Evolutionary conservation across 768 basidiomycete species (phyloP).

Genomic region (Strobilomyces dryophilus): DNA sequence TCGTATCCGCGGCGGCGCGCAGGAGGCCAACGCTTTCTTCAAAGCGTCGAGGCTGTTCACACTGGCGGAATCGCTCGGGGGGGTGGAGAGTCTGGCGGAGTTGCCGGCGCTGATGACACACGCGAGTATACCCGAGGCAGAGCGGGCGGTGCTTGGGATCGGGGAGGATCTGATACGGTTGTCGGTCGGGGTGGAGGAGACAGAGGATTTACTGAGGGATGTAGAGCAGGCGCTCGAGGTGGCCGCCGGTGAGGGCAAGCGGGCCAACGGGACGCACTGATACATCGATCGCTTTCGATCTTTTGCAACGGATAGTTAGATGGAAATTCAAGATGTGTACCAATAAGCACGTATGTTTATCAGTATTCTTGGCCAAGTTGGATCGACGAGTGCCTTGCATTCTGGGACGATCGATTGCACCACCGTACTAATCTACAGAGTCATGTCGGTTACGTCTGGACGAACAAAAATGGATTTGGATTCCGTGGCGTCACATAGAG

Average conservation of each 20-base stretch:
- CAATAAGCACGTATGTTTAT: neutral
- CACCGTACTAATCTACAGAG: too few relatives aligned
- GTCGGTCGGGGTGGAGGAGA: slow-evolving; percentile 87
- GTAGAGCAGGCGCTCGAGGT: slow-evolving; percentile 26
- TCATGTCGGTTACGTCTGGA: too few relatives aligned
- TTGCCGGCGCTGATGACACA: slow-evolving; percentile 90
- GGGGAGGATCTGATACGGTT: slow-evolving; percentile 72
- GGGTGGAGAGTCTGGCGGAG: slow-evolving; percentile 89
- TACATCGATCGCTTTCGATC: neutral
- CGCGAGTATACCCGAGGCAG: slow-evolving; percentile 63
- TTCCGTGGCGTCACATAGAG: too few relatives aligned
- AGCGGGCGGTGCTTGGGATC: slow-evolving; percentile 71
- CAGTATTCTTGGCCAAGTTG: too few relatives aligned
- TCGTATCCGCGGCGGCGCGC: slow-evolving; percentile 48
- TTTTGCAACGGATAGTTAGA: neutral
- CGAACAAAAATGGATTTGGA: too few relatives aligned
- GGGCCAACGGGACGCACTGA: neutral
- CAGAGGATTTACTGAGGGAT: slow-evolving; percentile 62
- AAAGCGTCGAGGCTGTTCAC: slow-evolving; percentile 62
- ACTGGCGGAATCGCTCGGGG: slow-evolving; percentile 86
- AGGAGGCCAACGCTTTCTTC: slow-evolving; percentile 64
- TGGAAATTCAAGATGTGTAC: too few relatives aligned
- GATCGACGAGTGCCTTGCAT: too few relatives aligned
- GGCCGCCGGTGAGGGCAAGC: slow-evolving; percentile 7
- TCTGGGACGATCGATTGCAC: too few relatives aligned